Base-by-base conservation (phyloP, 257 asterid species). In the Penstemon barbatus region DNA sequence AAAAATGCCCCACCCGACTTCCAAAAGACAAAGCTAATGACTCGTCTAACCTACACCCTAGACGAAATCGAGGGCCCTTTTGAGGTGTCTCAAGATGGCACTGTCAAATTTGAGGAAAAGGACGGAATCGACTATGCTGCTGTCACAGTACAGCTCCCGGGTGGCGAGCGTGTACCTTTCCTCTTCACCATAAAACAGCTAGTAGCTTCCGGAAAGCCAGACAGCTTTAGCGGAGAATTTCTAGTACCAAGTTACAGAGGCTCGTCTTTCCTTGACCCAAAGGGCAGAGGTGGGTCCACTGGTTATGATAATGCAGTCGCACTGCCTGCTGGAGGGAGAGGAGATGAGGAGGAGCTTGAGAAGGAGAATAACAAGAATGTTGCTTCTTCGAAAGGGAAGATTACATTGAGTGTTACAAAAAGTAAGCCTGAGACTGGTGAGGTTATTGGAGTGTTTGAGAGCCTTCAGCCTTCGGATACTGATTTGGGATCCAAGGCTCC, bases 91-190 rank as follows among this genome's bases (percentile, higher is more conserved):
- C 45, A 69, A 0, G 99, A 94, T 11, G 98, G 99, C 2, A 65
- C 88, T 0, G 57, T 94, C 61, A 94, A 94, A 79, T 94, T 94
- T 33, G 97, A 82, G 80, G 98, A 91, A 85, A 94, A 94, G 36
- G 98, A 94, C 25, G 99, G 99, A 13, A 94, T 94, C 10, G 99
- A 94, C 84, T 94, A 91, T 6, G 98, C 99, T 3, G 98, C 99
- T 0, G 96, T 94, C 4, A 94, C 99, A 0, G 99, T 94, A 5
- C 99, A 94, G 85, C 98, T 94, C 5, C 98, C 99, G 0, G 98
- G 99, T 0, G 97, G 99, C 0, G 99, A 94, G 81, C 90, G 99
- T 0, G 99, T 94, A 50, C 99, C 99, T 0, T 94, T 94, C 83
- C 89, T 94, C 60, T 94, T 94, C 81, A 89, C 95, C n/a, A 61